These are phyloP conservation scores for Brassica napus DNA, from an alignment of 345 rosid genomes.

Conservation along the genomic window Da-Ae NC_063447.1:56815501-56816000, in stretches of 20 bases:
- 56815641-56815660: slow-evolving; percentile 29
- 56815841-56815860: slow-evolving; percentile 42
- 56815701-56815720: slow-evolving; percentile 17
- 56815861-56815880: slow-evolving; percentile 41
- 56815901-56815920: slow-evolving; percentile 42
- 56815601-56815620: slow-evolving; percentile 3
- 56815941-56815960: slow-evolving; percentile 2
- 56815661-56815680: slow-evolving; percentile 3
- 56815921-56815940: slow-evolving; percentile 19
- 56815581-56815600: neutral
- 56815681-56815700: slow-evolving; percentile 1
- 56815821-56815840: slow-evolving; percentile 42
- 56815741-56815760: slow-evolving; percentile 42
- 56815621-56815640: slow-evolving; percentile 37
- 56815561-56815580: slow-evolving; percentile 18
- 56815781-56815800: slow-evolving; percentile 42
- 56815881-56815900: slow-evolving; percentile 44
- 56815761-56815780: slow-evolving; percentile 38
- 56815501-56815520: slow-evolving; percentile 20
- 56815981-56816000: neutral
- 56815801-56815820: slow-evolving; percentile 41
- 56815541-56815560: neutral
- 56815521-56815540: neutral
- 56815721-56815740: slow-evolving; percentile 28
- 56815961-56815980: neutral